A percentile compares a stretch with the other conserved stretches of the same genome.
These are phyloP conservation scores for Neckera pumila DNA, from an alignment of 225 moss, liverwort and hornwort genomes.

Conservation along the genomic window DNA sequence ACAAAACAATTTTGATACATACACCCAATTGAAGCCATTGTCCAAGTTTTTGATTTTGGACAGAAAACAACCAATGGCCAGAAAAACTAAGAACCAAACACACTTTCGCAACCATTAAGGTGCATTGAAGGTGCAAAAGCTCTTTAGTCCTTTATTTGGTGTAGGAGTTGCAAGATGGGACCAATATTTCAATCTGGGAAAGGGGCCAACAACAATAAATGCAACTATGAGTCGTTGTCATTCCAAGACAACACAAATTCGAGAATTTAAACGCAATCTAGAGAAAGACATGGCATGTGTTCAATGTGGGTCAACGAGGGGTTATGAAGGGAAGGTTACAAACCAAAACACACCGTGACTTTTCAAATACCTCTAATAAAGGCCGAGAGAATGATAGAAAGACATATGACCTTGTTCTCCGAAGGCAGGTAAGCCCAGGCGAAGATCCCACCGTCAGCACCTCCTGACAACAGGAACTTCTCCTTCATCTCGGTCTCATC, in stretches of 20 bases:
- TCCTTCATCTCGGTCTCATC: conserved; percentile 28
- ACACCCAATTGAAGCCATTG: neutral
- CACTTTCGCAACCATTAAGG: neutral
- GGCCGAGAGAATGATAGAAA: neutral
- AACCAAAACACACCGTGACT: neutral
- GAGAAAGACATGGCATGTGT: neutral
- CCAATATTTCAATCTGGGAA: neutral
- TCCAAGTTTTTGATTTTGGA: neutral
- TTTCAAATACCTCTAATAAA: neutral
- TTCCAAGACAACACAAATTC: neutral
- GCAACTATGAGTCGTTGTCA: neutral
- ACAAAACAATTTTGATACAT: no score
- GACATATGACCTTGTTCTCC: conserved; percentile 44
- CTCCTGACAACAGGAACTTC: conserved; percentile 69
- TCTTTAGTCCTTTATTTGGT: neutral
- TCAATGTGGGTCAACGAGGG: neutral
- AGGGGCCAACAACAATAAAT: neutral
- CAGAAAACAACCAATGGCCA: neutral
- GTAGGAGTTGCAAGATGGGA: neutral
- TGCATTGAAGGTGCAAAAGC: neutral
- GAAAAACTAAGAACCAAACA: no score
- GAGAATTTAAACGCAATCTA: neutral
- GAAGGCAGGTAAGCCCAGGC: conserved; percentile 56
- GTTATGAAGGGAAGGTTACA: neutral
- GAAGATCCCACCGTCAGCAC: conserved; percentile 74